Base-by-base conservation (phyloP, 176 grass and related monocot genomes). In the Carex parvula region DNA sequence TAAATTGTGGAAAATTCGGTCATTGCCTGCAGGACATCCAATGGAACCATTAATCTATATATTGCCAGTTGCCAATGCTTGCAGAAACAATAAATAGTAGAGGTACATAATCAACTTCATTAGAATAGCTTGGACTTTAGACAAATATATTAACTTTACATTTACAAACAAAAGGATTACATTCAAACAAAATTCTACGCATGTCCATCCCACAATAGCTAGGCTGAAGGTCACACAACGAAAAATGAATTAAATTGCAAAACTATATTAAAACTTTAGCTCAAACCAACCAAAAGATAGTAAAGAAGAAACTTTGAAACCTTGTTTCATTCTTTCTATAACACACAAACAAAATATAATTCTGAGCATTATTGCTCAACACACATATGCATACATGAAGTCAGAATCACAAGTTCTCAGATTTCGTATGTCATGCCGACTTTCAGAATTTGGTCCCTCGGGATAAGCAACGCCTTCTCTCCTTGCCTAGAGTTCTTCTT, bases 391-490 rank as follows among this genome's bases (percentile, higher is more conserved):
- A 44, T 46, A 46, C 33, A 71, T 20, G 35, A 0, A 71, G 18
- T 71, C 17, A 66, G 64, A 66, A 6, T 66, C 12, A 1, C 37
- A 12, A 37, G 41, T 83, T 35, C 13, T 66, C 85, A 97, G 64
- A 97, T 91, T 59, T 97, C 94, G 85, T 93, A 93, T 5, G 83
- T 61, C 86, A 97, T 97, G 8, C 94, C 94, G 60, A 97, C 86
- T 87, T 97, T 97, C 70, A 97, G 89, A 56, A 97, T 48, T 35
- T 97, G 89, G 71, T 77, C 70, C 16, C 79, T 83, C 0, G 94
- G 94, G 8, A 97, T 93, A 59, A 83, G 59, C 61, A 97, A 88
- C 66, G 78, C 70, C 87, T 93, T 89, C 59, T 91, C 81, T 18
- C 89, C 87, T 9, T 93, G 88, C 24, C 89, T 75, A 83, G 85